These are phyloP conservation scores for Kodamaea hsintzibuensis DNA, from an alignment of 805 yeast species.

Conservation along the genomic window DNA sequence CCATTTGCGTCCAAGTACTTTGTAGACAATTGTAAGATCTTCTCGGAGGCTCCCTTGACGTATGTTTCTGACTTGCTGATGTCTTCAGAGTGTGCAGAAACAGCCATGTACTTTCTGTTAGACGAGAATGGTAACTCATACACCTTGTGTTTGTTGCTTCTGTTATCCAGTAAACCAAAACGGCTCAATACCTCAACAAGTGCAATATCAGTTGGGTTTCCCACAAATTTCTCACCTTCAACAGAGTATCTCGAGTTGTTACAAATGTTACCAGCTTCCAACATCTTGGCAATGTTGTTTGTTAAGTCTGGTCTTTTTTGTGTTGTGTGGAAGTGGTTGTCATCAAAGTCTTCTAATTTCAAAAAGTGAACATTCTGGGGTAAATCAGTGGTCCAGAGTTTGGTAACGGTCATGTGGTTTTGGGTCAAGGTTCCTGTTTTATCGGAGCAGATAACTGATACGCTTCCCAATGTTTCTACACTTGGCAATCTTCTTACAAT, in stretches of 20 bases:
- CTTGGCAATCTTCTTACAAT: constrained; percentile 92
- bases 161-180: constrained; percentile 70
- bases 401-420: constrained; percentile 87
- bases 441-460: constrained; percentile 54
- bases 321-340: constrained; percentile 40
- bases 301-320: constrained; percentile 32
- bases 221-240: constrained; percentile 71
- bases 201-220: constrained; percentile 96
- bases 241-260: constrained; percentile 70
- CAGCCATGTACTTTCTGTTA: constrained; percentile 87
- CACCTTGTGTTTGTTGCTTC: constrained; percentile 58
- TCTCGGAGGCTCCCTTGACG: constrained; percentile 92
- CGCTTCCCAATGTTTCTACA: constrained; percentile 94
- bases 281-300: constrained; percentile 52
- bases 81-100: constrained; percentile 61
- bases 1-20: constrained; percentile 61
- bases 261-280: constrained; percentile 72
- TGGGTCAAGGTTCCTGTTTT: constrained; percentile 70
- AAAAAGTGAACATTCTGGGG: constrained; percentile 29
- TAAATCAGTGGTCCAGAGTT: constrained; percentile 74
- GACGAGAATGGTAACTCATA: constrained; percentile 87
- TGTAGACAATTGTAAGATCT: constrained; percentile 60
- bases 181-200: constrained; percentile 69
- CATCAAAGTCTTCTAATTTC: constrained; percentile 49
- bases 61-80: constrained; percentile 56